Evolutionary conservation across 495 filamentous ascomycete species (phyloP).

Genomic region (Neohortaea acidophila): DNA sequence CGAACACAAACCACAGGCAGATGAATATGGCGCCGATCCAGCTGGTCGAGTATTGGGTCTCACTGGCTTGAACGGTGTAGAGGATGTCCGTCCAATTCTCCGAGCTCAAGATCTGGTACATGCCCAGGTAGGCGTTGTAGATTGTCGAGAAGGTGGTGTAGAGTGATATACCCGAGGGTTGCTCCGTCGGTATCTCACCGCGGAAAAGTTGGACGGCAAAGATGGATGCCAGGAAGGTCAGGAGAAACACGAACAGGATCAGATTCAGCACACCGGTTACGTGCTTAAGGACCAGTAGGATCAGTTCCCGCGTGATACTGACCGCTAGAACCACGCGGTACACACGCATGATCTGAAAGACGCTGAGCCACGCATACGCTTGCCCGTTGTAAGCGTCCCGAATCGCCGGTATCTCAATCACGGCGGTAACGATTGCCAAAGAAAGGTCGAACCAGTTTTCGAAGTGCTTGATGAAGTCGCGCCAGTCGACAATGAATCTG

Average conservation of each 20-base stretch:
- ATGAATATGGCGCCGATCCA: conserved; percentile 94
- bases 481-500: conserved; percentile 64
- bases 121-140: conserved; percentile 89
- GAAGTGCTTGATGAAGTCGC: conserved; percentile 53
- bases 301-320: conserved; percentile 68
- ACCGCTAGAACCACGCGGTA: conserved; percentile 88
- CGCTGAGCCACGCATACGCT: conserved; percentile 73
- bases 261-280: conserved; percentile 84
- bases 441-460: conserved; percentile 67
- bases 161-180: conserved; percentile 41
- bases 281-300: conserved; percentile 77
- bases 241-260: conserved; percentile 88
- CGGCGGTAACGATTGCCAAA: conserved; percentile 61
- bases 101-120: conserved; percentile 97
- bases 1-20: conserved; percentile 86
- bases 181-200: conserved; percentile 52
- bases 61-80: conserved; percentile 63
- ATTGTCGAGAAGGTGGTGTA: conserved; percentile 72
- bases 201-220: conserved; percentile 90
- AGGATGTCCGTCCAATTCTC: conserved; percentile 88
- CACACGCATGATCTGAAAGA: conserved; percentile 85
- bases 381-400: conserved; percentile 44
- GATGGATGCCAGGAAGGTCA: conserved; percentile 84
- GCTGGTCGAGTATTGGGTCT: conserved; percentile 45
- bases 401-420: conserved; percentile 78